Percentiles rank a stretch among this genome's conserved stretches.
Evolutionary conservation across 306 rosid species (phyloP).

Genomic region (Rubus idaeus): DNA sequence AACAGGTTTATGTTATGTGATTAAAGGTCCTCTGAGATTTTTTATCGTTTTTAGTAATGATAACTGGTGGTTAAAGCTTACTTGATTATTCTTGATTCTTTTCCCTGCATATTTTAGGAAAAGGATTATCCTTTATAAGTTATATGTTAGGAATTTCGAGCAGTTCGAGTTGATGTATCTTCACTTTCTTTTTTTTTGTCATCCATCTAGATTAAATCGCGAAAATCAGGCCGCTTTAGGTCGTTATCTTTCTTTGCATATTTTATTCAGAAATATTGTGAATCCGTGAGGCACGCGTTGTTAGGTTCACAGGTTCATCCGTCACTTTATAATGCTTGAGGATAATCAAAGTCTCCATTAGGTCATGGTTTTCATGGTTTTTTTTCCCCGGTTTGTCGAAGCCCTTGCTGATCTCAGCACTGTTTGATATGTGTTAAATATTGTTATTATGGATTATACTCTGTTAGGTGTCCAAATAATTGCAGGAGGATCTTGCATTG

Average conservation of each 20-base stretch:
- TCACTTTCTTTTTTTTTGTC: not conserved
- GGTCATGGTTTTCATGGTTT: constrained; percentile 3
- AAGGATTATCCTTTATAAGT: not conserved
- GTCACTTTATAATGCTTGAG: not conserved
- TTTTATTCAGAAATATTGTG: not conserved
- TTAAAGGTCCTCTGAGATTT: not conserved
- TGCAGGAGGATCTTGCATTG: not conserved
- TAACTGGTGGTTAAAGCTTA: constrained; percentile 4
- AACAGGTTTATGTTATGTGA: not conserved
- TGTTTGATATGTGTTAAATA: not conserved
- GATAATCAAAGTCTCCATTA: not conserved
- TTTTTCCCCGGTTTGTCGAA: constrained; percentile 7
- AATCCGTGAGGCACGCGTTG: not conserved
- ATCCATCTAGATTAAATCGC: not conserved
- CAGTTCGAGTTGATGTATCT: not conserved
- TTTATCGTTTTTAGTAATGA: not conserved
- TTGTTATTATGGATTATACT: not conserved
- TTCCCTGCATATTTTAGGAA: not conserved
- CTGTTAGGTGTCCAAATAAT: constrained; percentile 7
- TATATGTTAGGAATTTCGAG: not conserved
- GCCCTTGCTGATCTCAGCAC: constrained; percentile 4
- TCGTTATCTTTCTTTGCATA: not conserved
- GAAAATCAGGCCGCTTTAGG: not conserved
- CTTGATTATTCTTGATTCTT: not conserved
- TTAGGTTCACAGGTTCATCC: not conserved